Percentiles rank a stretch among this genome's conserved stretches.
These are phyloP conservation scores for Exophiala xenobiotica DNA, from an alignment of 2,329 filamentous ascomycete species.

Conservation along the genomic window DNA sequence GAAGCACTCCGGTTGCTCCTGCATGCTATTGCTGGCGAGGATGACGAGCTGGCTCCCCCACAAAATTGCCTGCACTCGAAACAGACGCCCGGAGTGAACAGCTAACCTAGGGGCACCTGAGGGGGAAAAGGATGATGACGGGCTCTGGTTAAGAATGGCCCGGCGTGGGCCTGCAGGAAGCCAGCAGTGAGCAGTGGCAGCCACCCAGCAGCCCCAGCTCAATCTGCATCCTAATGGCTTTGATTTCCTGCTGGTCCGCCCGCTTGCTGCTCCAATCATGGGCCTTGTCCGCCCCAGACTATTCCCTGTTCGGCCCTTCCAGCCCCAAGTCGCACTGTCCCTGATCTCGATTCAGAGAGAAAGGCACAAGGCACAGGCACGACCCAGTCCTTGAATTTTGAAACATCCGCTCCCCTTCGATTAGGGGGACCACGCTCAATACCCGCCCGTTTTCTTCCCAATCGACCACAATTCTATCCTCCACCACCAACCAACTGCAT, in stretches of 20 bases:
- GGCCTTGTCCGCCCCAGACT: background rate
- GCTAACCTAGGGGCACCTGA: too few relatives aligned
- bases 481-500: background rate
- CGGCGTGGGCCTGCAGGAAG: background rate
- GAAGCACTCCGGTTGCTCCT: too few relatives aligned
- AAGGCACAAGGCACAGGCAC: background rate
- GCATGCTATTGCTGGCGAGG: too few relatives aligned
- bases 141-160: background rate
- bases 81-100: too few relatives aligned
- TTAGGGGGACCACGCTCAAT: background rate
- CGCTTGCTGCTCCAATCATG: background rate
- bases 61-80: background rate
- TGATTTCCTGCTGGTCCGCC: background rate
- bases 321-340: background rate
- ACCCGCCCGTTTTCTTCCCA: background rate
- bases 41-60: too few relatives aligned
- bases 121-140: background rate
- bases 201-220: too few relatives aligned
- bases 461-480: too few relatives aligned
- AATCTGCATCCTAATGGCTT: too few relatives aligned
- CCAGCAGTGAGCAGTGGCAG: too few relatives aligned
- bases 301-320: background rate
- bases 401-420: background rate
- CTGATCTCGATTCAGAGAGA: background rate
- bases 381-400: slow-evolving; percentile 1